A percentile compares a stretch with the other conserved stretches of the same genome.
Conservation (phyloP, 75 land plant genomes). For the Adiantum capillusveneris region DNA sequence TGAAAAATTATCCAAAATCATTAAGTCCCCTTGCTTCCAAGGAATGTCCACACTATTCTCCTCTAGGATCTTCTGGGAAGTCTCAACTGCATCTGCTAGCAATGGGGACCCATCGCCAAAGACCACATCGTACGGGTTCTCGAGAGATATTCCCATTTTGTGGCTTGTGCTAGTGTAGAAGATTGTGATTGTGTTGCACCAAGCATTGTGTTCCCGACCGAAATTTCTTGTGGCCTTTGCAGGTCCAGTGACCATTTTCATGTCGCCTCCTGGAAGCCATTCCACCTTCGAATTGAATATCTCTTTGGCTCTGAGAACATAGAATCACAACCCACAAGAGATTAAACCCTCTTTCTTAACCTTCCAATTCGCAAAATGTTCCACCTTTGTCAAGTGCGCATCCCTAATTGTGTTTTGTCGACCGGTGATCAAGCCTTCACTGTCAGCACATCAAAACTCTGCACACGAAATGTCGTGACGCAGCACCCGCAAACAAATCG, state of each 20-base stretch:
- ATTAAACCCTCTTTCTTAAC: too few species aligned
- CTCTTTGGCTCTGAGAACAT: not conserved
- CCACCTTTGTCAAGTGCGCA: too few species aligned
- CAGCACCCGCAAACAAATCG: too few species aligned
- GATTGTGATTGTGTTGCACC: slow-evolving; percentile 10
- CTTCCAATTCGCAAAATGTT: too few species aligned
- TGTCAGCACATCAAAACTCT: too few species aligned
- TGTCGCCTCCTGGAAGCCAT: slow-evolving; percentile 8
- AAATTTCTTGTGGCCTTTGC: slow-evolving; percentile 5
- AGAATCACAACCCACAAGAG: too few species aligned
- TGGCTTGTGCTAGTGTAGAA: not conserved
- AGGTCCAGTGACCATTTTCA: slow-evolving; percentile 7
- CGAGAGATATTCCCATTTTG: not conserved
- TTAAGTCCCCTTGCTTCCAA: slow-evolving; percentile 18
- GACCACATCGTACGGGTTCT: not conserved
- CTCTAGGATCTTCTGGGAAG: slow-evolving; percentile 2
- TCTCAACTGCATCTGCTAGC: slow-evolving; percentile 4
- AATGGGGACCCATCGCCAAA: slow-evolving; percentile 18
- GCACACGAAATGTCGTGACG: too few species aligned
- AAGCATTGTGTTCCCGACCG: not conserved
- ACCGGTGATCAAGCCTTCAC: too few species aligned
- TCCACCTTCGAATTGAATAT: not conserved
- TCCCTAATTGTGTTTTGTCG: too few species aligned
- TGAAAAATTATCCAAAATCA: slow-evolving; percentile 21
- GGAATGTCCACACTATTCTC: slow-evolving; percentile 16